Evolutionary conservation across 768 basidiomycete genomes (phyloP).

Genomic region (Mycena kentingensis): DNA sequence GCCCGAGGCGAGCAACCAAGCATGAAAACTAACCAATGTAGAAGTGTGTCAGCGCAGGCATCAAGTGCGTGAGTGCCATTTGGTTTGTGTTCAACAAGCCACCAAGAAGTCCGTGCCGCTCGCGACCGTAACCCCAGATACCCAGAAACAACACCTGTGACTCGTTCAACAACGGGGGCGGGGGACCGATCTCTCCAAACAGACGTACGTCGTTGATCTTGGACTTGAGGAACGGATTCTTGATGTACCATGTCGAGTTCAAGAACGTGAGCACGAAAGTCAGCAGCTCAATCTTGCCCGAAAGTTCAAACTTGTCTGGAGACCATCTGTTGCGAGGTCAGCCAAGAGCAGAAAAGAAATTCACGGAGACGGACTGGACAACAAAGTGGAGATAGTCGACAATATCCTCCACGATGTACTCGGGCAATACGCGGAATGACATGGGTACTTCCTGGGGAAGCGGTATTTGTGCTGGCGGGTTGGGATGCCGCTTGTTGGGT

Average conservation of each 20-base stretch:
- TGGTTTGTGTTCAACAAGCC: conserved; percentile 82
- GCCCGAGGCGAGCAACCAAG: neutral
- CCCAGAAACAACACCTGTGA: conserved; percentile 73
- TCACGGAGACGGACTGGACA: conserved; percentile 59
- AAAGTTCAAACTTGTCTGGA: conserved; percentile 79
- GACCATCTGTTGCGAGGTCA: conserved; percentile 43
- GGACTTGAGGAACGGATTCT: conserved; percentile 96
- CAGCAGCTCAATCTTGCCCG: conserved; percentile 85
- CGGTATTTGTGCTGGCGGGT: conserved; percentile 64
- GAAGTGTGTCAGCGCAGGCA: conserved; percentile 90
- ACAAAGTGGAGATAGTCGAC: conserved; percentile 87
- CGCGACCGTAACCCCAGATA: conserved; percentile 65
- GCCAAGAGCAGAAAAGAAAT: neutral
- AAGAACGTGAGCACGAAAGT: conserved; percentile 90
- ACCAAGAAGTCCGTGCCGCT: conserved; percentile 74
- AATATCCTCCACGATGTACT: conserved; percentile 92
- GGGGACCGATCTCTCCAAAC: neutral
- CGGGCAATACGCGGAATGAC: conserved; percentile 85
- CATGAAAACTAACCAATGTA: conserved; percentile 79
- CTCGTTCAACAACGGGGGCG: conserved; percentile 4
- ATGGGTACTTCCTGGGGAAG: conserved; percentile 84
- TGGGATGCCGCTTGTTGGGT: conserved; percentile 76
- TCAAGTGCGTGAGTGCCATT: conserved; percentile 83
- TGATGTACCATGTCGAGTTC: conserved; percentile 95
- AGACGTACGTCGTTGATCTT: conserved; percentile 88